phyloP scores from a whole-genome alignment of 257 asterid species.

The Salvia splendens region DNA sequence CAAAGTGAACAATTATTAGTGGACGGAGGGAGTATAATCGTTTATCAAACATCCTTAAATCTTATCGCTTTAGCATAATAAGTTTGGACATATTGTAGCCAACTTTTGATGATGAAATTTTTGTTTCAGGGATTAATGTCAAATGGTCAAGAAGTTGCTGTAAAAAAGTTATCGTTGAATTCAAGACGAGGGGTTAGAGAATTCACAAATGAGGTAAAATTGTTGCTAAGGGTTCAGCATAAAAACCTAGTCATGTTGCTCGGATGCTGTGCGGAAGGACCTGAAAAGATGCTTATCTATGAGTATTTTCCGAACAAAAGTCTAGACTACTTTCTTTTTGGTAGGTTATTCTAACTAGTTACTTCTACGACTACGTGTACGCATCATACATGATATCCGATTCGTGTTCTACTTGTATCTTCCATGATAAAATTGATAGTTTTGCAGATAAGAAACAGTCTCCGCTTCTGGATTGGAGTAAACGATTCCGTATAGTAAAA shows the following conservation, averaged over 20 bases:
- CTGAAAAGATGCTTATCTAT: slow-evolving; percentile 89
- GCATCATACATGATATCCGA: slow-evolving; percentile 5
- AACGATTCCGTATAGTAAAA: slow-evolving; percentile 51
- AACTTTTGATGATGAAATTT: not conserved
- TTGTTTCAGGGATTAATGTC: slow-evolving; percentile 66
- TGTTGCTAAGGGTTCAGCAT: slow-evolving; percentile 73
- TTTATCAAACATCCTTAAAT: not conserved
- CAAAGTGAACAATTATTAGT: too few species aligned
- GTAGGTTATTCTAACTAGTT: slow-evolving; percentile 35
- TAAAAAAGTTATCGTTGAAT: slow-evolving; percentile 65
- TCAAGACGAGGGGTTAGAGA: slow-evolving; percentile 74
- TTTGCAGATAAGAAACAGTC: slow-evolving; percentile 61
- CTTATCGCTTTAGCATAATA: slow-evolving; percentile 1
- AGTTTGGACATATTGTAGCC: not conserved
- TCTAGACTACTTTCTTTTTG: slow-evolving; percentile 81
- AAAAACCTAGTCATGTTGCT: slow-evolving; percentile 69
- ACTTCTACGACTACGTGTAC: slow-evolving; percentile 6
- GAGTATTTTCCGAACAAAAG: slow-evolving; percentile 81
- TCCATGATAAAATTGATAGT: slow-evolving; percentile 8
- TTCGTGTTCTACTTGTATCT: slow-evolving; percentile 12
- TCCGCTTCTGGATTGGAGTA: slow-evolving; percentile 60
- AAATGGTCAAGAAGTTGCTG: slow-evolving; percentile 83
- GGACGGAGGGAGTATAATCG: not conserved
- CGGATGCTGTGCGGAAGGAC: slow-evolving; percentile 86
- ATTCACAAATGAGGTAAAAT: slow-evolving; percentile 78